Conservation (phyloP, 139 green algal species). For the Astrephomene gubernaculifera region DNA sequence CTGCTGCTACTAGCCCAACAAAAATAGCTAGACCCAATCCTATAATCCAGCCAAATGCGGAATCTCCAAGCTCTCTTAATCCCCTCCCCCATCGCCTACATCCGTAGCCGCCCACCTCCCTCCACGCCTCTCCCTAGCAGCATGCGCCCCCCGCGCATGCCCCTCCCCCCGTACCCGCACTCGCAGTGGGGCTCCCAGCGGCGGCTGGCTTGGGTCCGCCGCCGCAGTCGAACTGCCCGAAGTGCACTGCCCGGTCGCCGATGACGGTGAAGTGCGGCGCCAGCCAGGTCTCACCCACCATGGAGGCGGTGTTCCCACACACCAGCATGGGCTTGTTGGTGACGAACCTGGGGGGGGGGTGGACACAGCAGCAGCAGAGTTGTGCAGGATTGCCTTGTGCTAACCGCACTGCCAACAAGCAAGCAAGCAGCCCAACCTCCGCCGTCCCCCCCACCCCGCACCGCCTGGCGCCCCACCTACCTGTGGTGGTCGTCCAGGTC, state of each 20-base stretch:
- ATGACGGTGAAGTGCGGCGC: slow-evolving; percentile 80
- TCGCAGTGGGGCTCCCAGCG: neutral
- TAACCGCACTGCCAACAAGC: too few relatives aligned
- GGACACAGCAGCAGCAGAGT: neutral
- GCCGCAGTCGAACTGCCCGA: slow-evolving; percentile 72
- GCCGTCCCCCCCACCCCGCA: too few relatives aligned
- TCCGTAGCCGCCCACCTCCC: neutral
- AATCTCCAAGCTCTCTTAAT: neutral
- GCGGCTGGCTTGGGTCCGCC: slow-evolving; percentile 22
- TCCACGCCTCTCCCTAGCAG: neutral
- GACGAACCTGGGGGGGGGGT: slow-evolving; percentile 64
- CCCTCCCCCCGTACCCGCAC: slow-evolving; percentile 31
- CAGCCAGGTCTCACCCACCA: slow-evolving; percentile 90
- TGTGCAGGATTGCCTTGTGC: neutral
- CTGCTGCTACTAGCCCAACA: neutral
- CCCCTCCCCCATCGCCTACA: neutral
- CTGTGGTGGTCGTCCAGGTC: slow-evolving; percentile 86
- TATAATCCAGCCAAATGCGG: too few relatives aligned
- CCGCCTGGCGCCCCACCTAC: too few relatives aligned
- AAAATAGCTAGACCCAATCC: neutral
- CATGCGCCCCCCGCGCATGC: slow-evolving; percentile 40
- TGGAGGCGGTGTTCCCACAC: slow-evolving; percentile 92
- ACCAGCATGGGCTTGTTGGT: slow-evolving; percentile 88
- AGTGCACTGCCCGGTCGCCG: slow-evolving; percentile 79
- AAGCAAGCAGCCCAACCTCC: too few relatives aligned